Conservation (phyloP, 768 basidiomycete species). For the Fibroporia radiculosa region DNA sequence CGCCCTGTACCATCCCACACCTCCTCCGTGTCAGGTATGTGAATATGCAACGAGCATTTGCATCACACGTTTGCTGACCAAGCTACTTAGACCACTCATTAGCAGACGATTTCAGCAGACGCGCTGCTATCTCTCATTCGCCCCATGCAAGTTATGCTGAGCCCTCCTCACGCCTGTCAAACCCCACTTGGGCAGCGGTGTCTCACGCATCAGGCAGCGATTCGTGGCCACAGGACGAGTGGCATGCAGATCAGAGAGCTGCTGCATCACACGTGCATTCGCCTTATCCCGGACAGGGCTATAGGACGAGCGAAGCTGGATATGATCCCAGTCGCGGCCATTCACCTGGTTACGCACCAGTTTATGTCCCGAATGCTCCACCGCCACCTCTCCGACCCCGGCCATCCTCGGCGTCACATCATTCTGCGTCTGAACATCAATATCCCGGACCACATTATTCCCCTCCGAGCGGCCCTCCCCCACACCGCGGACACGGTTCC, state of each 20-base stretch:
- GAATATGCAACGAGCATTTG: no score
- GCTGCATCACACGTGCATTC: constrained; percentile 11
- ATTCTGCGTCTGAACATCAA: not conserved
- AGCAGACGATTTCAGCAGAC: no score
- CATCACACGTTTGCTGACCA: no score
- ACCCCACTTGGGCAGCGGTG: no score
- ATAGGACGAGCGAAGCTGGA: constrained; percentile 1
- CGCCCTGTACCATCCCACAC: constrained; percentile 7
- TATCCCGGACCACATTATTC: not conserved
- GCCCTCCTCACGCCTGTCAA: no score
- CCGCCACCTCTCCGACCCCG: constrained; percentile 12
- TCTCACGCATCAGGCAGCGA: no score
- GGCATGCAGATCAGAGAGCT: no score
- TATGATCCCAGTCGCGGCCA: constrained; percentile 8
- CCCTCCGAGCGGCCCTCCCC: not conserved
- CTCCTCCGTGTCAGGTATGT: constrained; percentile 7
- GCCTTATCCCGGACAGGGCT: constrained; percentile 3
- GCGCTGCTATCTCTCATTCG: no score
- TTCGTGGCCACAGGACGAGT: no score
- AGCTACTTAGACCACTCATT: no score
- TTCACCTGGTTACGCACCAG: constrained; percentile 8
- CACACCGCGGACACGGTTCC: not conserved
- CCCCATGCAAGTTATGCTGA: no score
- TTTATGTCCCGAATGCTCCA: constrained; percentile 3
- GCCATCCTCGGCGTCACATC: constrained; percentile 2